phyloP scores from a whole-genome alignment of 192 early-diverging fungal genomes.

The Anaeromyces robustus region DNA sequence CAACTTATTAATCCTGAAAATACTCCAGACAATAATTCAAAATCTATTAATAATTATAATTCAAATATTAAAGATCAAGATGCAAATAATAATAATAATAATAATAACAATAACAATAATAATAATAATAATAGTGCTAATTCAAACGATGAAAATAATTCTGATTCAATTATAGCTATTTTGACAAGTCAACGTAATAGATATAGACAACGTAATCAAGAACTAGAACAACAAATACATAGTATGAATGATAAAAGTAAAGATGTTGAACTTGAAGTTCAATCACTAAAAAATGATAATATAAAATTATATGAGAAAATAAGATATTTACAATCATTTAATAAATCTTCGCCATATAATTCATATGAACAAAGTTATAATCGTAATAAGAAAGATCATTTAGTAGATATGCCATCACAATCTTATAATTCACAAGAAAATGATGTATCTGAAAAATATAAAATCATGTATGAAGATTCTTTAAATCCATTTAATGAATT shows the following conservation, averaged over 20 bases:
- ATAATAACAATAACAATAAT: neutral
- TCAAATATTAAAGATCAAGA: conserved; percentile 4
- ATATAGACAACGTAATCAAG: conserved; percentile 73
- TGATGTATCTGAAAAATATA: conserved; percentile 36
- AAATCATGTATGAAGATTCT: conserved; percentile 65
- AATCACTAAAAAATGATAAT: conserved; percentile 64
- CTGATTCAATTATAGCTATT: conserved; percentile 58
- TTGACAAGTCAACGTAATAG: conserved; percentile 77
- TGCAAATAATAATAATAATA: neutral
- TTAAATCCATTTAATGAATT: conserved; percentile 78
- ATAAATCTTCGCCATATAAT: conserved; percentile 9
- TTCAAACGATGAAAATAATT: neutral
- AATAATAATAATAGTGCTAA: neutral
- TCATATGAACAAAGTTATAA: conserved; percentile 2
- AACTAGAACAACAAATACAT: conserved; percentile 48
- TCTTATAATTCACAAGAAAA: conserved; percentile 7
- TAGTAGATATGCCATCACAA: neutral
- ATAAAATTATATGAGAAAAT: conserved; percentile 79
- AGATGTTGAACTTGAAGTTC: conserved; percentile 46
- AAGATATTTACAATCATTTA: conserved; percentile 68
- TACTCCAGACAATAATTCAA: conserved; percentile 14
- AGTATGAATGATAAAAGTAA: conserved; percentile 22
- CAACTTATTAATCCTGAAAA: conserved; percentile 3
- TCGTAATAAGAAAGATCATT: neutral
- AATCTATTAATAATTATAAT: conserved; percentile 15